Base-by-base conservation (phyloP, 2,329 filamentous ascomycete genomes). In the Nothophaeocryptopus gaeumannii region DNA sequence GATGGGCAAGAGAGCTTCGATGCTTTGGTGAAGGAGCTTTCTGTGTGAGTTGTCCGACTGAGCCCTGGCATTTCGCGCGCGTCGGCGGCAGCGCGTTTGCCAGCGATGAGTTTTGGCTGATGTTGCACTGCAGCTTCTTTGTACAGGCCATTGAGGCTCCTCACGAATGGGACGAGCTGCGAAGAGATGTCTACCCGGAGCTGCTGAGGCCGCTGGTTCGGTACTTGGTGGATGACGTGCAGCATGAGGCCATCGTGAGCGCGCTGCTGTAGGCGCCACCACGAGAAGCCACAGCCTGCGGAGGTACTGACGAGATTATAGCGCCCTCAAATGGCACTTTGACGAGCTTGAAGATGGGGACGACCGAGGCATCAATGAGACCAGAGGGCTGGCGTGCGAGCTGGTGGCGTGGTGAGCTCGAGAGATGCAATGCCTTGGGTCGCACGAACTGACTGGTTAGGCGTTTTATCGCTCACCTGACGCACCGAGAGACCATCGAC, bases 241-340 rank as follows among this genome's bases (percentile, higher is more conserved):
- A 81, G 50, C 86, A 90, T 64, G 82, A 80, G 5, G 81, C 80
- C 52, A 80, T 88, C 47, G 83, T 90, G 38, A 86, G 85, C 62
- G 85, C 86, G 42, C 72, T 91, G 30, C 72, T 91, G 84, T 89
- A 72, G 48, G 50, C 26, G 15, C n/a, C 16, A 10, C 32, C 11
- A 7, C 11, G n/a, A 10, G 5, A 26, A 2, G 16, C 12, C 41
- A 20, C 3, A 8, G 26, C 5, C 12, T 11, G 1, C 15, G 33
- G 51, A 32, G 47, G 30, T 9, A 46, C 41, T 50, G 39, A 41
- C 13, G 5, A 14, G 5, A 5, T 29, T 13, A 8, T 45, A 89
- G 86, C 41, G 86, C 85, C 1, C 73, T 90, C 29, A 87, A 86
- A 64, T 88, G 85, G 76, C 86, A 91, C 63, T 92, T 85, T 53